Evolutionary conservation across 2,329 filamentous ascomycete species (phyloP).

Genomic region (Fusarium torulosum): DNA sequence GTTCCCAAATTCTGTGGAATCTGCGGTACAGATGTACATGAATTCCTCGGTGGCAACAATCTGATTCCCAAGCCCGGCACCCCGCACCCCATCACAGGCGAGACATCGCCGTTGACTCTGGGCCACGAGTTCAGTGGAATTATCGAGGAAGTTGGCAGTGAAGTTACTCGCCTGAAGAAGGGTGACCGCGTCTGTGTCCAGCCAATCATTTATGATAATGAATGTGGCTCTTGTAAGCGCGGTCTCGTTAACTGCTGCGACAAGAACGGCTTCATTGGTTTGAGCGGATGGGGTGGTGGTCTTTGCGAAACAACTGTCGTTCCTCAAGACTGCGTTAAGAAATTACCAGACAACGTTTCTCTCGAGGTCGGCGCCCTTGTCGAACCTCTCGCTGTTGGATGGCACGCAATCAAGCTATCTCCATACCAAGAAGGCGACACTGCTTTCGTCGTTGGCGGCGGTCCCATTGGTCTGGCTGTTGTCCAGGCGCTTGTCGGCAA

Average conservation of each 20-base stretch:
- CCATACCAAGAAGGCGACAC: slow-evolving; percentile 14
- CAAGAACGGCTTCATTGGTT: slow-evolving; percentile 4
- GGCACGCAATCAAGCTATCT: slow-evolving; percentile 21
- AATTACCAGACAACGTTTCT: slow-evolving; percentile 16
- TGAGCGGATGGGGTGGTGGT: slow-evolving; percentile 28
- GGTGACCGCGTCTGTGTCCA: slow-evolving; percentile 27
- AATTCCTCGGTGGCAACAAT: slow-evolving; percentile 26
- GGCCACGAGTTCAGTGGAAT: slow-evolving; percentile 28
- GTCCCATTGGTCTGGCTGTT: slow-evolving; percentile 22
- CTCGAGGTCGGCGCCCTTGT: slow-evolving; percentile 18
- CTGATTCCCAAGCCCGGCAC: slow-evolving; percentile 27
- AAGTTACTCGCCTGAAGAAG: slow-evolving; percentile 5
- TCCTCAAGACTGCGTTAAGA: slow-evolving; percentile 20
- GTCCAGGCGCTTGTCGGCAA: slow-evolving; percentile 4
- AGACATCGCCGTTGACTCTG: slow-evolving; percentile 23
- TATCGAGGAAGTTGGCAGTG: slow-evolving; percentile 19
- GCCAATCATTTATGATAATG: slow-evolving; percentile 26
- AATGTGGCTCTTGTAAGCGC: slow-evolving; percentile 15
- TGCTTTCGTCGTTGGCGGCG: slow-evolving; percentile 17
- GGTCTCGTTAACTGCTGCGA: slow-evolving; percentile 20
- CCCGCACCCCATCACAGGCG: slow-evolving; percentile 22
- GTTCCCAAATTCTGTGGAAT: slow-evolving; percentile 16
- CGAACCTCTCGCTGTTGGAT: slow-evolving; percentile 17
- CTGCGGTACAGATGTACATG: slow-evolving; percentile 26
- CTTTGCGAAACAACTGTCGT: slow-evolving; percentile 5